Base-by-base conservation (phyloP, 1,284 basidiomycete species). In the Agaricales sp. region DNA sequence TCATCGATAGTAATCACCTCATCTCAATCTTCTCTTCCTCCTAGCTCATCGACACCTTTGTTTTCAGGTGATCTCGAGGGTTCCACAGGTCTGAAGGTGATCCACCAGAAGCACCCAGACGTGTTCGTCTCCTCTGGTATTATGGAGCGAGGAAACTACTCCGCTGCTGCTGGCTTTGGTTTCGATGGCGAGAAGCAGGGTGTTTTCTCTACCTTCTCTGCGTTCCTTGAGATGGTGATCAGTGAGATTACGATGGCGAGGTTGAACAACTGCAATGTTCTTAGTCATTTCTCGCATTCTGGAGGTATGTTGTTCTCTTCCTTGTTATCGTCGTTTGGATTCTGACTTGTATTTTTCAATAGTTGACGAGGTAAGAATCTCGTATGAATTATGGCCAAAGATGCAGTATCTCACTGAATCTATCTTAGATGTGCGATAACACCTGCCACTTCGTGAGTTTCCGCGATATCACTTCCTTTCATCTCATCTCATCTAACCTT, bases 201-300 rank as follows among this genome's bases (percentile, higher is more conserved):
- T 56, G 83, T 89, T 52, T 88, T 87, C 70, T 88, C 85, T 19
- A 92, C 88, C 3, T 92, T 92, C 68, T 86, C 84, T 46, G 88
- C 89, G 3, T 92, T 92, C 73, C 70, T 90, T 52, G 88, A 92
- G 73, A 92, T 92, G 89, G 70, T 87, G 51, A 65, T 91, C 52
- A 90, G 87, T 2, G 89, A 92, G 62, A 69, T 90, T 50, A 91
- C 88, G n/a, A 92, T 92, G 89, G 89, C 89, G 14, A 77, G 87
- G 49, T 65, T 91, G 59, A 91, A 91, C 65, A 75, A 83, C 59
- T 87, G 86, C 70, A 92, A 92, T 60, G 80, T 92, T 14, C 75
- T 92, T 23, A 83, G 74, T 59, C 88, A 92, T 67, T 92, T 91
- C 70, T 91, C 87, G 20, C 89, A 92, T 67, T 83, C 87, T 26